phyloP scores from a whole-genome alignment of 139 green algal species.

The Medakamo hakoo region DNA sequence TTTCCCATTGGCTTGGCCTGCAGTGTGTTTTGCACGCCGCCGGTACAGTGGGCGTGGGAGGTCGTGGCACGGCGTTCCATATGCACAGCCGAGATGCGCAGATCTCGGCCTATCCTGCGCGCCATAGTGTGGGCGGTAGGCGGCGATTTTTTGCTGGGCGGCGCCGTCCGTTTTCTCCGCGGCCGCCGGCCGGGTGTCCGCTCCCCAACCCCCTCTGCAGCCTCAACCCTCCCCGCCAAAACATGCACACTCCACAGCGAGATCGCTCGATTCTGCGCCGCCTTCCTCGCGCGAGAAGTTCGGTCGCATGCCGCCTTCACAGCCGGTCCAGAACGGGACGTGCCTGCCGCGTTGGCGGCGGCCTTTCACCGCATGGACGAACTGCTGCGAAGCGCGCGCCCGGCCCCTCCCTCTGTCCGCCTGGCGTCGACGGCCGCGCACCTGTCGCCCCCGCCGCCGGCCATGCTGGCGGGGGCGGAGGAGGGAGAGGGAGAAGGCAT shows the following conservation, averaged over 20 bases:
- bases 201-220: too few relatives aligned
- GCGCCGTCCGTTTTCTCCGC: too few relatives aligned
- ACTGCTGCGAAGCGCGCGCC: not conserved
- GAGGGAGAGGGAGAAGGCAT: conserved; percentile 8
- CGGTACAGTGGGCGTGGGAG: conserved; percentile 30
- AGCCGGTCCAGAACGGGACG: not conserved
- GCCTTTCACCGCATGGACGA: conserved; percentile 1
- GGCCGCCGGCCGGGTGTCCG: too few relatives aligned
- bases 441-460: too few relatives aligned
- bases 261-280: not conserved
- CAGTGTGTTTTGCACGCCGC: too few relatives aligned
- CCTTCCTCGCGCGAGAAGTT: not conserved
- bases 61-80: conserved; percentile 73
- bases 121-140: not conserved
- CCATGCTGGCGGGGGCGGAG: too few relatives aligned
- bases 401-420: too few relatives aligned
- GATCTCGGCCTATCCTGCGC: conserved; percentile 26
- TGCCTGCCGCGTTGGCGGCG: not conserved
- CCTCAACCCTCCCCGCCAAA: too few relatives aligned
- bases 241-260: too few relatives aligned
- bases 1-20: too few relatives aligned
- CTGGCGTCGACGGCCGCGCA: too few relatives aligned
- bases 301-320: not conserved
- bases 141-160: not conserved
- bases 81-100: conserved; percentile 43